A percentile compares a stretch with the other conserved stretches of the same genome.
Conservation (phyloP, 1,284 basidiomycete species). For the Cryptococcus sp. region DNA sequence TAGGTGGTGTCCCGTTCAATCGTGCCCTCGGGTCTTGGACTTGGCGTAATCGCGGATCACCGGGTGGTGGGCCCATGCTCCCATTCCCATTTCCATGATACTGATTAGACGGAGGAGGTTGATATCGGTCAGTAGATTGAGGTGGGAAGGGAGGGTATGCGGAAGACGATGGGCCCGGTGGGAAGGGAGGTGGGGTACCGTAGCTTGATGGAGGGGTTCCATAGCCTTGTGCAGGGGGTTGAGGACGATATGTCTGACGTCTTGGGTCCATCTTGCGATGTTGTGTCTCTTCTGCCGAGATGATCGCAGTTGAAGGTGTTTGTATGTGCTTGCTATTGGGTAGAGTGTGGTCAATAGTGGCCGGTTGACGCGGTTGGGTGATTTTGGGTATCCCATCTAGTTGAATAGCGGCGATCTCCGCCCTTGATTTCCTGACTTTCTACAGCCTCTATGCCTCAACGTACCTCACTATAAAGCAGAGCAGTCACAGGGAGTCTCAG, state of each 20-base stretch:
- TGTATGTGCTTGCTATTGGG: no score
- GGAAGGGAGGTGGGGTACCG: constrained; percentile 1
- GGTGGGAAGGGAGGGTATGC: constrained; percentile 1
- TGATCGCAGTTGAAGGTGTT: background rate
- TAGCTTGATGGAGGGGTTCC: constrained; percentile 4
- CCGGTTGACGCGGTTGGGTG: no score
- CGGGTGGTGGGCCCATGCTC: constrained; percentile 4
- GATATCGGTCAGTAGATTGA: constrained; percentile 3
- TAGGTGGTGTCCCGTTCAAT: constrained; percentile 2
- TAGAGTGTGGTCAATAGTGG: no score
- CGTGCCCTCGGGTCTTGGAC: constrained; percentile 16
- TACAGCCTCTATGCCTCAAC: no score
- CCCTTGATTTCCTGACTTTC: no score
- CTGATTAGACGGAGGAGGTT: background rate
- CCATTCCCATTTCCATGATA: background rate
- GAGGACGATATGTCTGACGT: constrained; percentile 9
- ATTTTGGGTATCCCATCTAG: no score
- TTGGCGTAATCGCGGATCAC: constrained; percentile 10
- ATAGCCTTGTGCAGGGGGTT: constrained; percentile 1
- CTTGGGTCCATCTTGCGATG: constrained; percentile 28
- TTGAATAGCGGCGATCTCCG: no score
- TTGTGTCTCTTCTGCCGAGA: no score
- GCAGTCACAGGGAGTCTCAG: no score
- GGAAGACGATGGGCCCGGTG: background rate
- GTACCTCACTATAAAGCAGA: no score